Percentiles rank a stretch among this genome's conserved stretches.
phyloP scores from a whole-genome alignment of 2,329 filamentous ascomycete genomes.

The Alternaria conjuncta region DNA sequence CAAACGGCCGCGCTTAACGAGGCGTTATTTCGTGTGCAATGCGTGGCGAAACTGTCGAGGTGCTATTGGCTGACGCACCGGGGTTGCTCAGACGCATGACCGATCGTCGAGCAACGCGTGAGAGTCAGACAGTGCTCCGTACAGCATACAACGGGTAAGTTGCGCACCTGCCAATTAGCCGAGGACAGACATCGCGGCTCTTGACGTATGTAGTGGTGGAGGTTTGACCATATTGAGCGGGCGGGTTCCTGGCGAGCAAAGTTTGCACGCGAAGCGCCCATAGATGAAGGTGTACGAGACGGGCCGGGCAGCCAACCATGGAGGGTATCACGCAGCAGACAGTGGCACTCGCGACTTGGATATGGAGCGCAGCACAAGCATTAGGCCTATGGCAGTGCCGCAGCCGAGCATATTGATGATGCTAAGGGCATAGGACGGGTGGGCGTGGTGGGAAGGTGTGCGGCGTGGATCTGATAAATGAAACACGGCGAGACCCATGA shows the following conservation, averaged over 20 bases:
- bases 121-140: slow-evolving; percentile 7
- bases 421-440: slow-evolving; percentile 9
- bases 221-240: slow-evolving; percentile 2
- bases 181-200: slow-evolving; percentile 20
- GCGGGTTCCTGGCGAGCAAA: slow-evolving; percentile 17
- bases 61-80: slow-evolving; percentile 33
- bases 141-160: slow-evolving; percentile 17
- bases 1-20: slow-evolving; percentile 24
- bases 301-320: slow-evolving; percentile 31
- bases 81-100: slow-evolving; percentile 33
- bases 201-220: slow-evolving; percentile 8
- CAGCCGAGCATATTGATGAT: slow-evolving; percentile 7
- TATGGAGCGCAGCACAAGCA: not conserved
- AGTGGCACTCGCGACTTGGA: slow-evolving; percentile 5
- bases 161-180: slow-evolving; percentile 24
- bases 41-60: slow-evolving; percentile 15
- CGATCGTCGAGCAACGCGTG: slow-evolving; percentile 15
- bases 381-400: not conserved
- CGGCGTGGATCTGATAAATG: slow-evolving; percentile 29
- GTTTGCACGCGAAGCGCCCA: slow-evolving; percentile 14
- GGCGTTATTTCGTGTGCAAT: slow-evolving; percentile 14
- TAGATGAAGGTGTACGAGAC: slow-evolving; percentile 15
- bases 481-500: slow-evolving; percentile 28
- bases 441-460: slow-evolving; percentile 9
- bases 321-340: slow-evolving; percentile 6